A percentile compares a stretch with the other conserved stretches of the same genome.
Conservation (phyloP, 768 basidiomycete genomes). For the Auriscalpium vulgare region DNA sequence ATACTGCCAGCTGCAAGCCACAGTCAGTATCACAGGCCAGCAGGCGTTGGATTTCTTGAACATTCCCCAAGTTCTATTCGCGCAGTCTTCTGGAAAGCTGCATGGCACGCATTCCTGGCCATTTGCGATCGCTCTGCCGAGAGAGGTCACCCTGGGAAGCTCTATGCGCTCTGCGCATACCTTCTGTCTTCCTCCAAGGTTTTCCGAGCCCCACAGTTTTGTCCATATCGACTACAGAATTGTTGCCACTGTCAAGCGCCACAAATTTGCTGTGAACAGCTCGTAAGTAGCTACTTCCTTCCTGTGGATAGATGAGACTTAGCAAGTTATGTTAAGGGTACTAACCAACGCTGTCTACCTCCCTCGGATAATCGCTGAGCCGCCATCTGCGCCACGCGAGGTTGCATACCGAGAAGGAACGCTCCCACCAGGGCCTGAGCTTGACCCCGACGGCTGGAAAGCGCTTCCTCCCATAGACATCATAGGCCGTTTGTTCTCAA, state of each 20-base stretch:
- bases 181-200: conserved; percentile 8
- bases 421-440: conserved; percentile 29
- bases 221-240: conserved; percentile 52
- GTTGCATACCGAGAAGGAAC: conserved; percentile 28
- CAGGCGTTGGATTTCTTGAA: conserved; percentile 6
- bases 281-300: conserved; percentile 26
- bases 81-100: not conserved
- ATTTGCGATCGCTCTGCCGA: conserved; percentile 8
- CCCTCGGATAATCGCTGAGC: conserved; percentile 25
- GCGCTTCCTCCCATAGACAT: conserved; percentile 24
- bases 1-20: not conserved
- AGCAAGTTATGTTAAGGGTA: conserved; percentile 18
- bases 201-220: conserved; percentile 37
- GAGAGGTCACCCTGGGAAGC: not conserved
- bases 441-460: conserved; percentile 34
- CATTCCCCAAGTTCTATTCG: not conserved
- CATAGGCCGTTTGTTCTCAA: conserved; percentile 28
- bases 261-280: conserved; percentile 41
- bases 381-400: conserved; percentile 29
- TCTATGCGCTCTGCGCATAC: not conserved
- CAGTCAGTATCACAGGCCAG: not conserved
- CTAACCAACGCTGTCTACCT: conserved; percentile 26
- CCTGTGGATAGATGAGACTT: not conserved
- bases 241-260: conserved; percentile 40
- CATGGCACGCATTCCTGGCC: not conserved